Evolutionary conservation across 164 flowering plant genomes (phyloP).

Genomic region (Santalum album): DNA sequence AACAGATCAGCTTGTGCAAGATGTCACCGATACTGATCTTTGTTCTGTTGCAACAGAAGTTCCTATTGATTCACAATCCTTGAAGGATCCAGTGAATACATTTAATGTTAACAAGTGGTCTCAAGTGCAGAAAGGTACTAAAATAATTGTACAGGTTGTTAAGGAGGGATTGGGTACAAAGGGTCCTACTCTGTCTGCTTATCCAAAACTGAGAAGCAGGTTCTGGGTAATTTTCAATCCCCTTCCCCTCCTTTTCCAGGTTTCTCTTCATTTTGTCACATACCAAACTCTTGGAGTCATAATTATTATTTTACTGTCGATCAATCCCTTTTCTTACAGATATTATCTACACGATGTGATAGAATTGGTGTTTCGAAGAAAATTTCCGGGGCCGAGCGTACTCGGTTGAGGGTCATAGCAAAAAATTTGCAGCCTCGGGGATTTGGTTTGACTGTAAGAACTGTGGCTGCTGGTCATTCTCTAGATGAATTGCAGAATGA

Average conservation of each 20-base stretch:
- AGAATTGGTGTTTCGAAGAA: constrained; percentile 83
- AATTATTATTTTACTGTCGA: too few species aligned
- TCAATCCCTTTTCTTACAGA: constrained; percentile 49
- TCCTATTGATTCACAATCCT: constrained; percentile 16
- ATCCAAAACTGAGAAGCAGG: constrained; percentile 83
- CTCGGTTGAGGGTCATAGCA: constrained; percentile 80
- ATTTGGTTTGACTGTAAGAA: constrained; percentile 89
- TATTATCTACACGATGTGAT: constrained; percentile 54
- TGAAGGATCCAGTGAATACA: constrained; percentile 14
- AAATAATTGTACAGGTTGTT: constrained; percentile 86
- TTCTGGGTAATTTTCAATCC: constrained; percentile 60
- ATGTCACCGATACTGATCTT: constrained; percentile 13
- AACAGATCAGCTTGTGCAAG: constrained; percentile 23
- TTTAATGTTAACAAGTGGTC: constrained; percentile 45
- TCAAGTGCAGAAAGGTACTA: constrained; percentile 72
- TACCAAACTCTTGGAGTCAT: too few species aligned
- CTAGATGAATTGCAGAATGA: constrained; percentile 83
- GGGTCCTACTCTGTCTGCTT: constrained; percentile 86
- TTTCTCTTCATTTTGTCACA: background rate
- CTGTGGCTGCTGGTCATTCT: constrained; percentile 89
- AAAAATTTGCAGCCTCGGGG: constrained; percentile 87
- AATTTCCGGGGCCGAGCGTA: constrained; percentile 77
- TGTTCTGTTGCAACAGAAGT: constrained; percentile 17
- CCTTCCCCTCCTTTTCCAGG: background rate
- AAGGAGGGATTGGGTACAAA: constrained; percentile 97